A percentile compares a stretch with the other conserved stretches of the same genome.
These are phyloP conservation scores for Penicilliopsis zonata DNA, from an alignment of 495 filamentous ascomycete species.

Conservation along the genomic window DNA sequence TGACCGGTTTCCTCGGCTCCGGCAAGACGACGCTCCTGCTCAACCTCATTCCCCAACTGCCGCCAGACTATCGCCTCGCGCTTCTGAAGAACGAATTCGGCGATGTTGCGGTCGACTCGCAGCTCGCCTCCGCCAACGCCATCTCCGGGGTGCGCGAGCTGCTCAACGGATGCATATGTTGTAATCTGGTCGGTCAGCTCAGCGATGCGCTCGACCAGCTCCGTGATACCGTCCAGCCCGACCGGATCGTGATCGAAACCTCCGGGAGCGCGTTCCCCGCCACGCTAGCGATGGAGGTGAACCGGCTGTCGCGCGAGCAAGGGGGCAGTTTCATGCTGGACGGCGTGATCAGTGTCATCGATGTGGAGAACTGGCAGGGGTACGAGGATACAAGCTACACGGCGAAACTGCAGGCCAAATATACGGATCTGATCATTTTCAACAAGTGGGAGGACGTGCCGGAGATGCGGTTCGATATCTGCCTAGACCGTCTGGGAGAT, in stretches of 20 bases:
- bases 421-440: conserved; percentile 86
- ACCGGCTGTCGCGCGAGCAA: conserved; percentile 51
- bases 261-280: conserved; percentile 79
- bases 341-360: conserved; percentile 84
- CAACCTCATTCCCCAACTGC: conserved; percentile 79
- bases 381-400: conserved; percentile 88
- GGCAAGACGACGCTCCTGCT: conserved; percentile 91
- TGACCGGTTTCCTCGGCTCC: conserved; percentile 90
- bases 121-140: conserved; percentile 66
- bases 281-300: conserved; percentile 86
- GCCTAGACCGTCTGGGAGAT: conserved; percentile 74
- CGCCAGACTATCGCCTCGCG: conserved; percentile 66
- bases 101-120: conserved; percentile 84
- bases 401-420: conserved; percentile 72
- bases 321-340: conserved; percentile 61
- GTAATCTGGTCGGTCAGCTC: conserved; percentile 90
- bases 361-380: conserved; percentile 94
- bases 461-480: conserved; percentile 68
- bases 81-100: conserved; percentile 98
- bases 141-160: conserved; percentile 87
- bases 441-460: conserved; percentile 84
- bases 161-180: conserved; percentile 95
- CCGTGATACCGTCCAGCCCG: conserved; percentile 43
- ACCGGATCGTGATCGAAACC: conserved; percentile 91
- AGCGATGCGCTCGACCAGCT: conserved; percentile 67